Evolutionary conservation across 169 alveolate species (phyloP), one percentile per base, ranked within the genome.

Genomic region (Cryptosporidium andersoni): DNA sequence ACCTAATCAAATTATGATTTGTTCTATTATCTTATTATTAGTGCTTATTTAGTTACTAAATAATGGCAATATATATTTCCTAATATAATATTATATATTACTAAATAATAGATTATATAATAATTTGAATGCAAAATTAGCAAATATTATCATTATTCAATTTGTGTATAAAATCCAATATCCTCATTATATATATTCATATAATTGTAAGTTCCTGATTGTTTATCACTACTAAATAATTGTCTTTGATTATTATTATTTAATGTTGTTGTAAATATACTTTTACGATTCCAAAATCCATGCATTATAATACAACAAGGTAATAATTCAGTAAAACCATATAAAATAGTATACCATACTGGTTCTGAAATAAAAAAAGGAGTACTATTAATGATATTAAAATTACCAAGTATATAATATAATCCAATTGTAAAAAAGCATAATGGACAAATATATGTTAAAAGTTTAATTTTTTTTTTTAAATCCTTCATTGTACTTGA

Each of bases 241-340:
- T 7, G 1, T 16, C 45, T 42, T 60, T 60, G 25, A 25, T 25
- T 25, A 25, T 14, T 47, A 16, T 7, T 2, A 25, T 9, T 47
- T 60, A 60, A 6, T 2, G 36, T 55, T 55, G 25, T 55, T 11
- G 11, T 55, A 8, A 16, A 8, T 53, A 65, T 43, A 47, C 7
- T 53, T 60, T 66, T 66, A 43, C 37, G 39, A 39, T 55, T 60
- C 85, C 85, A 74, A 48, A 74, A 74, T 14, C 85, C 85, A 12
- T 74, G 60, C 3, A 74, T 56, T 45, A 74, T 16, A 11, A 68
- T 36, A 9, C 55, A 12, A 9, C 64, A 55, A 9, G 85, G 85
- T 14, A 60, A 14, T 58, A 48, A 58, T 25, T 74, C 85, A 0
- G 42, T 64, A 1, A 74, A 9, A 4, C 55, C 43, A 4, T 42